Conservation (phyloP, 108 stramenopile species). For the Skeletonema marinoi region DNA sequence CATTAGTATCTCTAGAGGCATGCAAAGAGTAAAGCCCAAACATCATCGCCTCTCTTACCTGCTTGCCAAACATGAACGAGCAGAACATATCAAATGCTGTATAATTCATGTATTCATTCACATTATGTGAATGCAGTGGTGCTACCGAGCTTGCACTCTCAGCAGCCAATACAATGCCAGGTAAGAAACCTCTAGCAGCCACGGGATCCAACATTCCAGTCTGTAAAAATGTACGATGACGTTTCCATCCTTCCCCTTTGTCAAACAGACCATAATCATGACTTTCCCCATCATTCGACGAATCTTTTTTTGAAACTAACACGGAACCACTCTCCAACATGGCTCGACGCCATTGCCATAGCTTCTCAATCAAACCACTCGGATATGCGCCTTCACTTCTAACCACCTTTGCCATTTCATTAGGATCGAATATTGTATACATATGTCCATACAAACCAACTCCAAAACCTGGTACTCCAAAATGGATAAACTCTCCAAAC, state of each 20-base stretch:
- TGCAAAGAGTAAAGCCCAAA: conserved; percentile 17
- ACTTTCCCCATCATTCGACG: conserved; percentile 1
- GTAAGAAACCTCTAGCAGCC: conserved; percentile 27
- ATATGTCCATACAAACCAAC: conserved; percentile 9
- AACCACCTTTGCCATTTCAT: conserved; percentile 38
- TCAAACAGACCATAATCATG: conserved; percentile 11
- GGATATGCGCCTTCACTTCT: conserved; percentile 22
- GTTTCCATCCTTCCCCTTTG: conserved; percentile 29
- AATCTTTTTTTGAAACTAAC: background rate
- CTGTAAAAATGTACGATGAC: conserved; percentile 28
- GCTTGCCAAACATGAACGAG: conserved; percentile 39
- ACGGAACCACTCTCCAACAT: conserved; percentile 16
- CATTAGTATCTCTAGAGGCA: background rate
- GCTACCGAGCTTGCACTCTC: conserved; percentile 25
- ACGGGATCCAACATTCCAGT: conserved; percentile 33
- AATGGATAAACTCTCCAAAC: conserved; percentile 34
- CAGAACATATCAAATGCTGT: conserved; percentile 38
- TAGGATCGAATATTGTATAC: conserved; percentile 29
- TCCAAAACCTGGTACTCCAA: conserved; percentile 40
- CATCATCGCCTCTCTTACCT: conserved; percentile 22
- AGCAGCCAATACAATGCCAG: conserved; percentile 35
- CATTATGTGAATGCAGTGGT: conserved; percentile 10
- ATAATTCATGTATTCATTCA: conserved; percentile 38
- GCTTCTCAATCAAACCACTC: background rate
- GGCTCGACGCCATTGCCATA: conserved; percentile 20